Evolutionary conservation across 495 filamentous ascomycete genomes (phyloP).

Genomic region (Podospora sp.): DNA sequence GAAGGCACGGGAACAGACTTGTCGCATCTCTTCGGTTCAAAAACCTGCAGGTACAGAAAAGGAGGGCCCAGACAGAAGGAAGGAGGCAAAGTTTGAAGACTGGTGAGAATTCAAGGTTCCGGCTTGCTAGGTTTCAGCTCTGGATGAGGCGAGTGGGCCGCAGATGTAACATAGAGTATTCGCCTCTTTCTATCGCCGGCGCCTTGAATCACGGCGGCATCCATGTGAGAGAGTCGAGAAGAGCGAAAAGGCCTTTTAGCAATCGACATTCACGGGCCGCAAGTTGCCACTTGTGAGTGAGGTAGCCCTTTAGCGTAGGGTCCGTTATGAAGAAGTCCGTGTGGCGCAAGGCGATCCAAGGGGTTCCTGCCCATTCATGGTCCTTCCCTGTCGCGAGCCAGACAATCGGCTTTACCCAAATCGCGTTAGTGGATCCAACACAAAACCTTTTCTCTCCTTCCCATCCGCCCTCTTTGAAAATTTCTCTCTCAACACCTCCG

Average conservation of each 20-base stretch:
- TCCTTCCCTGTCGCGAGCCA: not conserved
- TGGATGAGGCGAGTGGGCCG: not conserved
- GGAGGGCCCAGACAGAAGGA: not conserved
- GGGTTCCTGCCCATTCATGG: not conserved
- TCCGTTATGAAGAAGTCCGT: not conserved
- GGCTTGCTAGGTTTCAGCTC: not conserved
- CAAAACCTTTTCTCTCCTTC: constrained; percentile 39
- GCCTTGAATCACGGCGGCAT: not conserved
- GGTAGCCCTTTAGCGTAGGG: not conserved
- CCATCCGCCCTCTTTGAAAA: constrained; percentile 38
- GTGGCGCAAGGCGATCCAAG: not conserved
- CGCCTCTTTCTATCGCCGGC: not conserved
- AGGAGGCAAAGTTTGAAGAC: not conserved
- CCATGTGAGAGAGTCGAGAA: not conserved
- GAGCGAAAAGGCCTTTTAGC: not conserved
- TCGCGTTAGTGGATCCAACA: constrained; percentile 34
- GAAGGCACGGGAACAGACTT: constrained; percentile 1
- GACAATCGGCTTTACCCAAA: constrained; percentile 30
- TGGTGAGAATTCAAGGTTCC: not conserved
- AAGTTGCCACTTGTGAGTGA: not conserved
- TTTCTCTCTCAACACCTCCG: constrained; percentile 31
- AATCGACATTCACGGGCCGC: not conserved
- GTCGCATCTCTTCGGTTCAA: not conserved
- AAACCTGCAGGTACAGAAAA: not conserved
- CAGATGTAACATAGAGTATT: not conserved